These are phyloP conservation scores for Parmales sp. DNA, from an alignment of 108 stramenopile species.

Conservation along the genomic window DNA sequence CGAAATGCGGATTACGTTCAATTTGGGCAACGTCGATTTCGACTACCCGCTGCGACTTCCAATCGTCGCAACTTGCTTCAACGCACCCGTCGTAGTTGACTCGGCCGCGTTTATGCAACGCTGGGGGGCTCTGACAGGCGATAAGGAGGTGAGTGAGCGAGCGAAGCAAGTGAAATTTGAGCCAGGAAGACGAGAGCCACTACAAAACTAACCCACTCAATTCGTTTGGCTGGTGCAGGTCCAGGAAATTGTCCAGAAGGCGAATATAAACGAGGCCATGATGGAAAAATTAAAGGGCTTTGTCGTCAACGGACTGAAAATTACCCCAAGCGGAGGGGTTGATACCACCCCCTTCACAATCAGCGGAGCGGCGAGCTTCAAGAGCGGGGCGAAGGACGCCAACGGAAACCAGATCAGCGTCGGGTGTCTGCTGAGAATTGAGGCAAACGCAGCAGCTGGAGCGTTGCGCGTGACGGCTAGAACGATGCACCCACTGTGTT, in stretches of 20 bases:
- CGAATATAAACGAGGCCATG: constrained; percentile 61
- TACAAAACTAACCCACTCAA: too few relatives aligned
- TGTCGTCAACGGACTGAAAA: constrained; percentile 75
- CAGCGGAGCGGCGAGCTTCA: constrained; percentile 73
- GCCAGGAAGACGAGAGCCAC: too few relatives aligned
- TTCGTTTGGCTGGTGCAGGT: too few relatives aligned
- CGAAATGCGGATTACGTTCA: constrained; percentile 70
- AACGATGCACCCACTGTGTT: constrained; percentile 78
- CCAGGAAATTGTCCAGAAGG: constrained; percentile 75
- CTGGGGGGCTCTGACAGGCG: constrained; percentile 83
- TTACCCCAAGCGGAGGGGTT: constrained; percentile 65
- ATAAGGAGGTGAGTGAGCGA: too few relatives aligned
- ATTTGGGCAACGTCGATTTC: constrained; percentile 60
- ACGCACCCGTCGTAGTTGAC: constrained; percentile 76
- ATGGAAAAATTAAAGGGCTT: constrained; percentile 69
- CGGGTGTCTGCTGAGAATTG: constrained; percentile 71
- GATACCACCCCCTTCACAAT: constrained; percentile 82
- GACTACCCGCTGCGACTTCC: constrained; percentile 78
- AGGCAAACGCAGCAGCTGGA: constrained; percentile 79
- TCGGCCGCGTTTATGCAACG: constrained; percentile 70
- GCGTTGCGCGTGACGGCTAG: constrained; percentile 76
- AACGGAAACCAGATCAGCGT: constrained; percentile 83
- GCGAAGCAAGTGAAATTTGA: too few relatives aligned
- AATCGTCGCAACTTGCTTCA: constrained; percentile 82
- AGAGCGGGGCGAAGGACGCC: constrained; percentile 70